Base-by-base conservation (phyloP, 306 rosid genomes). In the Quercus cerris region DNA sequence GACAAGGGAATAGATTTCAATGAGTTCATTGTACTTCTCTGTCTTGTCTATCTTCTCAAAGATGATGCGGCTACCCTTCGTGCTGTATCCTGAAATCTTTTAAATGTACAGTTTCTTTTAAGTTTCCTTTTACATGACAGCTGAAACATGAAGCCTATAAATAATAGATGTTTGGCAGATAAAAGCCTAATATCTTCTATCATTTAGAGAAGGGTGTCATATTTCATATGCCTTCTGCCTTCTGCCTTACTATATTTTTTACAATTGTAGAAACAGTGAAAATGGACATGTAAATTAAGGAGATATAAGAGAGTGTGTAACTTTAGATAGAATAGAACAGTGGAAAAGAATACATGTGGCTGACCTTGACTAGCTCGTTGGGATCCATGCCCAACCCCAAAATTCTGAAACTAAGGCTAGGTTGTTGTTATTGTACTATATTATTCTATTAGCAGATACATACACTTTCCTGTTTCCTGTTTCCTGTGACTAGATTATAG, bases 21-120 rank as follows among this genome's bases (percentile, higher is more conserved):
- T 63, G 99, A 95, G 87, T 95, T 95, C 88, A 87, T 93, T 75
- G 99, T 95, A 59, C 99, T 93, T 81, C 93, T 93, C 73, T 93
- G 97, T 84, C 87, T 95, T 23, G 95, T 93, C 69, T 84, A 88
- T 80, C 94, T 94, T 84, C 93, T 94, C 86, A 89, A 89, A 83
- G 87, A 92, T 80, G 94, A 87, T 76, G 88, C 91, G 3, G 41
- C 81, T 30, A 84, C 87, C 23, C 80, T 84, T 69, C 78, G 70
- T 25, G 69, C 88, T 1, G 97, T 94, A 94, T 92, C 97, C 97
- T 17, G 67, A 51, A 54, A 52, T 75, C 38, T 73, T 23, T 74
- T 66, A 82, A 56, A 11, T 56, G 5, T 75, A n/a, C 54, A 5
- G 81, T 12, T 71, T 71, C 70, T 82, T 62, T 72, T 30, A 19